A percentile compares a stretch with the other conserved stretches of the same genome.
Conservation (phyloP, 257 asterid species). For the Hygrophila difformis region DNA sequence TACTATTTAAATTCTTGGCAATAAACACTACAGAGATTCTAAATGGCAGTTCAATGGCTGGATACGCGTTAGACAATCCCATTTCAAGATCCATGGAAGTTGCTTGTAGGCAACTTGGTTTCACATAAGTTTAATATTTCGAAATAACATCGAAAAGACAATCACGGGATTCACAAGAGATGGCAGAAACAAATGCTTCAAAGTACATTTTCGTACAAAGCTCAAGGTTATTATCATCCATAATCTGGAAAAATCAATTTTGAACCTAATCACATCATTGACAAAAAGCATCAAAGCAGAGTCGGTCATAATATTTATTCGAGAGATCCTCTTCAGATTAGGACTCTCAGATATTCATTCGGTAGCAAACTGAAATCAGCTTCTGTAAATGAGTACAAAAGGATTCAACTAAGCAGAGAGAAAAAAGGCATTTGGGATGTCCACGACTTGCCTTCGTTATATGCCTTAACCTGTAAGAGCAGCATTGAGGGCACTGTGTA, state of each 20-base stretch:
- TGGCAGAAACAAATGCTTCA: neutral
- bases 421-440: neutral
- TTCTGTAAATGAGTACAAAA: constrained; percentile 7
- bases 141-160: too few species aligned
- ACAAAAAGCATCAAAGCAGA: constrained; percentile 1
- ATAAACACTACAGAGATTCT: too few species aligned
- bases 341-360: constrained; percentile 11
- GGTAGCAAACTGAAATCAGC: constrained; percentile 12
- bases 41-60: too few species aligned
- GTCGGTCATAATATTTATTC: constrained; percentile 24
- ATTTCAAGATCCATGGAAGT: too few species aligned
- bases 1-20: too few species aligned
- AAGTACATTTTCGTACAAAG: too few species aligned
- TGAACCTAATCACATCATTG: constrained; percentile 2
- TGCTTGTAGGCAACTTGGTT: too few species aligned
- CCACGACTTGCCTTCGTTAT: neutral
- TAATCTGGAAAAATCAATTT: constrained; percentile 1
- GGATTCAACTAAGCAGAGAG: neutral
- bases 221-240: neutral
- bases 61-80: too few species aligned
- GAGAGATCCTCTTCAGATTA: constrained; percentile 18
- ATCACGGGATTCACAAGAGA: too few species aligned
- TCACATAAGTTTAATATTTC: too few species aligned
- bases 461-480: constrained; percentile 43
- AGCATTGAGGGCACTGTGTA: constrained; percentile 58